A percentile compares a stretch with the other conserved stretches of the same genome.
Evolutionary conservation across 1,139 yeast species (phyloP).

Genomic region (Candida pseudoviswanathii): DNA sequence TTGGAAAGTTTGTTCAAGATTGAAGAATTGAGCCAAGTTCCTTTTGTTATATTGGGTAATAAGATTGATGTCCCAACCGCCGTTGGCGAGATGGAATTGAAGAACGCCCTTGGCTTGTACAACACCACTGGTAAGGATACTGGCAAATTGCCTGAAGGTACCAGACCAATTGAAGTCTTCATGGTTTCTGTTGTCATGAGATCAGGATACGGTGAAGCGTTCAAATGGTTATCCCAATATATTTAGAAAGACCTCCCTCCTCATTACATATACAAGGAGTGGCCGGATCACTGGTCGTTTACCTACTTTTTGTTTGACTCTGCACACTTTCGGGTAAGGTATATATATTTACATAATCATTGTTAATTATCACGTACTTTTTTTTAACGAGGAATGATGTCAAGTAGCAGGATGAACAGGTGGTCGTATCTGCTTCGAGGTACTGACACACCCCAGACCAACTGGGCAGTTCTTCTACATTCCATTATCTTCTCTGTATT

Average conservation of each 20-base stretch:
- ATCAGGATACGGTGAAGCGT: conserved; percentile 94
- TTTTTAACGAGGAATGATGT: not conserved
- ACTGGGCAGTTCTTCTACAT: not conserved
- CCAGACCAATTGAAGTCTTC: conserved; percentile 92
- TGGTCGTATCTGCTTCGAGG: not conserved
- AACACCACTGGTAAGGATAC: conserved; percentile 83
- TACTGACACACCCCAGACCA: not conserved
- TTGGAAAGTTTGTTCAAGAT: conserved; percentile 89
- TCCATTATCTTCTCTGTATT: not conserved
- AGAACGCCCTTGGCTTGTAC: conserved; percentile 85
- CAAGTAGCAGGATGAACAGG: no score
- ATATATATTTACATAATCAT: not conserved
- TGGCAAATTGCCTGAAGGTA: conserved; percentile 69
- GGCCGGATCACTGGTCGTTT: no score
- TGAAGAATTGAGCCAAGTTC: conserved; percentile 86
- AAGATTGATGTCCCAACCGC: conserved; percentile 95
- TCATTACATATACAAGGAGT: no score
- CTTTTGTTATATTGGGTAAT: conserved; percentile 92
- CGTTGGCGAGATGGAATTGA: conserved; percentile 91
- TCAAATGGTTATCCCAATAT: conserved; percentile 94
- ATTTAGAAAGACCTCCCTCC: conserved; percentile 49
- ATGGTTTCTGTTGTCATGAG: conserved; percentile 98
- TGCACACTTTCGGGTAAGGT: not conserved
- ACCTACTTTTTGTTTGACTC: not conserved
- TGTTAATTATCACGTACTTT: not conserved